These are phyloP conservation scores for Monosporascus sp. DNA, from an alignment of 2,329 filamentous ascomycete genomes.

Conservation along the genomic window DNA sequence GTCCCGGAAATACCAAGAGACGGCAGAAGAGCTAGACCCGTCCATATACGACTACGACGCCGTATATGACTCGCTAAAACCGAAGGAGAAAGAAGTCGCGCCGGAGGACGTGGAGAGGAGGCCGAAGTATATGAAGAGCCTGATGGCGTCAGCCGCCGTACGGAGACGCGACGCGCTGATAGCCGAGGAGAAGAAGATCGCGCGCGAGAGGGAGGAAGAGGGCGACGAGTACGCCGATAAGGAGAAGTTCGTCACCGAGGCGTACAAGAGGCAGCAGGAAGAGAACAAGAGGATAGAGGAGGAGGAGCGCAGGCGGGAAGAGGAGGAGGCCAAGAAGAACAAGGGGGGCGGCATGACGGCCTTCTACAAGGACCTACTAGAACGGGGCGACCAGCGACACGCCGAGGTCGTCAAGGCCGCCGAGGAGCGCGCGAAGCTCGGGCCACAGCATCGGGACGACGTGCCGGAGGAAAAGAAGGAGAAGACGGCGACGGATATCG, in stretches of 20 bases:
- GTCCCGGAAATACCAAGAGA: constrained; percentile 58
- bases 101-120: constrained; percentile 52
- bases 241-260: constrained; percentile 80
- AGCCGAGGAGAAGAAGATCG: constrained; percentile 75
- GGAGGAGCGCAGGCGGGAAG: constrained; percentile 64
- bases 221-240: constrained; percentile 78
- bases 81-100: constrained; percentile 47
- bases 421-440: constrained; percentile 45
- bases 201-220: constrained; percentile 72
- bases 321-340: constrained; percentile 60
- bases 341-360: constrained; percentile 68
- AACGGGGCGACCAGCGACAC: constrained; percentile 66
- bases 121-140: constrained; percentile 73
- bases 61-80: constrained; percentile 73
- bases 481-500: constrained; percentile 59
- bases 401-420: constrained; percentile 65
- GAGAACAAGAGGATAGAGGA: constrained; percentile 67
- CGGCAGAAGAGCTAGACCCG: constrained; percentile 63
- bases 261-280: constrained; percentile 77
- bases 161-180: constrained; percentile 74
- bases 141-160: constrained; percentile 68
- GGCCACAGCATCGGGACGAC: constrained; percentile 24
- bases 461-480: constrained; percentile 36
- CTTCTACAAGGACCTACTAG: constrained; percentile 72
- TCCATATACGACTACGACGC: constrained; percentile 83